phyloP scores from a whole-genome alignment of 768 basidiomycete species.

The Rubroboletus pulcherrimus region DNA sequence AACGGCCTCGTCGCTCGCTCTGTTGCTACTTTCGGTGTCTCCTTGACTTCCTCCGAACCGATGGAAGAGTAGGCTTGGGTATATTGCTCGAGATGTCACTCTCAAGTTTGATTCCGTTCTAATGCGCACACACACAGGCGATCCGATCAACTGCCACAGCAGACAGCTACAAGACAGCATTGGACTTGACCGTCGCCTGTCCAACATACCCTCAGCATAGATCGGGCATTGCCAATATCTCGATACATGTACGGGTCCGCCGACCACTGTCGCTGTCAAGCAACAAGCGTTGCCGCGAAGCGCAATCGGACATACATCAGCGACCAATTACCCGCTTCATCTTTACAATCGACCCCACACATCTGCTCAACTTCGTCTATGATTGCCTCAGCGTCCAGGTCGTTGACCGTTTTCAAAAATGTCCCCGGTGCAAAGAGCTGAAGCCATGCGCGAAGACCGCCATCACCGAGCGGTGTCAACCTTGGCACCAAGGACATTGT shows the following conservation, averaged over 20 bases:
- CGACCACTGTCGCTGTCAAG: constrained; percentile 15
- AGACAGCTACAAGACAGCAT: background rate
- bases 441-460: constrained; percentile 60
- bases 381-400: constrained; percentile 53
- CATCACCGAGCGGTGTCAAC: constrained; percentile 48
- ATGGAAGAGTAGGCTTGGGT: background rate
- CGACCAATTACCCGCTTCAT: constrained; percentile 59
- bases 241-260: constrained; percentile 1
- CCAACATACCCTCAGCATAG: background rate
- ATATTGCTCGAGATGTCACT: constrained; percentile 1
- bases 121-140: background rate
- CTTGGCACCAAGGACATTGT: constrained; percentile 55
- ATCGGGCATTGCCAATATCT: background rate
- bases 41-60: constrained; percentile 1
- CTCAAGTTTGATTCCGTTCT: constrained; percentile 5
- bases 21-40: background rate
- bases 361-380: constrained; percentile 60
- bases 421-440: constrained; percentile 58
- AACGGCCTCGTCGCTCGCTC: background rate
- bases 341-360: constrained; percentile 52
- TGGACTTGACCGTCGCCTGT: constrained; percentile 9
- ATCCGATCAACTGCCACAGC: background rate
- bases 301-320: constrained; percentile 73
- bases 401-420: constrained; percentile 51
- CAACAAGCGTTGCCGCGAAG: constrained; percentile 48